Base-by-base conservation (phyloP, 2,329 filamentous ascomycete species). In the Alternaria solani region DNA sequence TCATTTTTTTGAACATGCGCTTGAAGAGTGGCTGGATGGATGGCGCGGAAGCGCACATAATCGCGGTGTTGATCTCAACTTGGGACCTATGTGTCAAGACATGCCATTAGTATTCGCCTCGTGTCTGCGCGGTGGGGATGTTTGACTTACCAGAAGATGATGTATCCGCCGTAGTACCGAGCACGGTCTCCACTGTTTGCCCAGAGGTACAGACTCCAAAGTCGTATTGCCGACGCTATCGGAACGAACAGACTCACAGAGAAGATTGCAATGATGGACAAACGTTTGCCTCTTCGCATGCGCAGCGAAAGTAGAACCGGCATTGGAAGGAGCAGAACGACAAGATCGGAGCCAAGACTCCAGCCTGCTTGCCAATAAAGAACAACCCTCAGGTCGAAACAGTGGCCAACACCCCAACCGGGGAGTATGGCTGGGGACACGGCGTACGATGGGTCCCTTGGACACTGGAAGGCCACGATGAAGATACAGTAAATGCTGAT, bases 51-150 rank as follows among this genome's bases (percentile, higher is more conserved):
- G 71, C 68, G 48, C 67, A 71, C 7, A 71, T 63, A 9, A 74
- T 72, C 1, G 66, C 70, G 2, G 67, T 71, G 39, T 74, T 72
- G 51, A 72, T 60, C 38, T 74, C 70, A 28, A 74, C 65, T 36
- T 70, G 67, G 14, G 66, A 53, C 51, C 51, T 53, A 61, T 28
- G 23, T 49, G 5, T n/a, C 2, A 5, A 9, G 23, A 8, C 16
- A 43, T 12, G 28, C 20, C 6, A 26, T 49, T n/a, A 55, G 44
- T 41, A 16, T 14, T n/a, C 20, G 43, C 28, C 14, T 48, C 14
- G 7, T 18, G 20, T 34, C 8, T 25, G 39, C 20, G 5, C 39
- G 1, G 23, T 55, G 1, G 20, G 7, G 7, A 3, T 5, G 2
- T 0, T 20, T 23, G 11, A 32, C 49, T 20, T 16, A 61, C 69